Evolutionary conservation across 2,329 filamentous ascomycete species (phyloP).

Genomic region (Passalora sequoiae): DNA sequence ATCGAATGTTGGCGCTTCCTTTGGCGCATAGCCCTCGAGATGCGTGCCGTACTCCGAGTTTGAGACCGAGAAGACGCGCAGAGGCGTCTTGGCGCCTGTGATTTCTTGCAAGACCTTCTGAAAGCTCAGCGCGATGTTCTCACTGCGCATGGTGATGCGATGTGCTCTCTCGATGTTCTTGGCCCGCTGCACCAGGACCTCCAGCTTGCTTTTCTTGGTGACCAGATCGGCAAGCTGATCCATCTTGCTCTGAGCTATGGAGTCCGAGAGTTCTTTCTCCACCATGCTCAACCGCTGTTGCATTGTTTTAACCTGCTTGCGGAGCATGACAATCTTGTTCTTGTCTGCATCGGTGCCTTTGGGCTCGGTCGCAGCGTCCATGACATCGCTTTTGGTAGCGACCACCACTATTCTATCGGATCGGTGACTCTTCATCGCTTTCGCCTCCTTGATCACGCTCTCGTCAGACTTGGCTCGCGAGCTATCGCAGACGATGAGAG

Average conservation of each 20-base stretch:
- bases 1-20: constrained; percentile 10
- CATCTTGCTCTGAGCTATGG: neutral
- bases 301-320: constrained; percentile 4
- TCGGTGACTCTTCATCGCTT: constrained; percentile 6
- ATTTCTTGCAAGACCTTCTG: constrained; percentile 5
- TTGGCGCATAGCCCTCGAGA: constrained; percentile 8
- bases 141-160: constrained; percentile 13
- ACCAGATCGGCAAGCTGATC: neutral
- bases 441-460: constrained; percentile 4
- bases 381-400: constrained; percentile 13
- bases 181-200: neutral
- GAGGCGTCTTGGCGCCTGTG: constrained; percentile 3
- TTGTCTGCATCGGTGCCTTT: neutral
- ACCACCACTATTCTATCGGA: constrained; percentile 10
- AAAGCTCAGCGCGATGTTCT: constrained; percentile 1
- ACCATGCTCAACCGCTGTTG: neutral
- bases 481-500: constrained; percentile 13
- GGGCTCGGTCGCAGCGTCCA: constrained; percentile 13
- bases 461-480: constrained; percentile 15
- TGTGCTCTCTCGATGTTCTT: neutral
- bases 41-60: constrained; percentile 18
- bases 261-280: neutral
- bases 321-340: neutral
- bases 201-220: neutral
- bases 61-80: constrained; percentile 12